These are phyloP conservation scores for Chytriomyces sp. DNA, from an alignment of 192 early-diverging fungal species.

Conservation along the genomic window DNA sequence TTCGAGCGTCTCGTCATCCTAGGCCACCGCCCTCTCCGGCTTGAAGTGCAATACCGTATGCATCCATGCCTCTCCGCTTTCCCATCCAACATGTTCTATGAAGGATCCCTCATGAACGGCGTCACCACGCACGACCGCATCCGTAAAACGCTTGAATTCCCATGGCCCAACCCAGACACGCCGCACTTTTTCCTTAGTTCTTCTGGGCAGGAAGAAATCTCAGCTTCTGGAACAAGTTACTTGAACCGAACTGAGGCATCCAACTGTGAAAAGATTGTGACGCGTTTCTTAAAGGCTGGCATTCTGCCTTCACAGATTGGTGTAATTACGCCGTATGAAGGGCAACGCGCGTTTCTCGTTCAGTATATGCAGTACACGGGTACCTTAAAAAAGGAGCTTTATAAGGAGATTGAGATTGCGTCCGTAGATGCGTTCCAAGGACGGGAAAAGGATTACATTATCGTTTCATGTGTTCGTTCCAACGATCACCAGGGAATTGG, in stretches of 20 bases:
- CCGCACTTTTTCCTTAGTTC: slow-evolving; percentile 96
- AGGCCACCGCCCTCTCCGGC: slow-evolving; percentile 88
- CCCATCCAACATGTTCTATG: slow-evolving; percentile 99
- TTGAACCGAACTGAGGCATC: slow-evolving; percentile 96
- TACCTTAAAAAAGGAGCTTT: slow-evolving; percentile 85
- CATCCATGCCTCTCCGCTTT: slow-evolving; percentile 99
- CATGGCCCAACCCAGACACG: slow-evolving; percentile 91
- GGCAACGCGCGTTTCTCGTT: slow-evolving; percentile 94
- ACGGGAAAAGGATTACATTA: slow-evolving; percentile 99
- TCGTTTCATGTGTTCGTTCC: slow-evolving; percentile 94
- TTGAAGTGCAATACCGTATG: slow-evolving; percentile 99
- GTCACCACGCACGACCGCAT: slow-evolving; percentile 91
- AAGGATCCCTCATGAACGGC: slow-evolving; percentile 97
- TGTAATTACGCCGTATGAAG: slow-evolving; percentile 98
- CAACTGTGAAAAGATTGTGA: slow-evolving; percentile 97
- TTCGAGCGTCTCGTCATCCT: slow-evolving; percentile 96
- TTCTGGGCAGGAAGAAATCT: slow-evolving; percentile 95
- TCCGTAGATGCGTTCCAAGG: slow-evolving; percentile 99
- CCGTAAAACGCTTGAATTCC: slow-evolving; percentile 88
- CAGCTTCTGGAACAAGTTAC: slow-evolving; percentile 95
- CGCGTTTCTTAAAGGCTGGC: slow-evolving; percentile 87
- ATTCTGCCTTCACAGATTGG: slow-evolving; percentile 91
- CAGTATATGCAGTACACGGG: slow-evolving; percentile 96
- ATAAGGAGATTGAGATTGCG: slow-evolving; percentile 99
- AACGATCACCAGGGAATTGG: slow-evolving; percentile 98